Evolutionary conservation across 1,284 basidiomycete species (phyloP).

Genomic region (Fomitopsis betulina): DNA sequence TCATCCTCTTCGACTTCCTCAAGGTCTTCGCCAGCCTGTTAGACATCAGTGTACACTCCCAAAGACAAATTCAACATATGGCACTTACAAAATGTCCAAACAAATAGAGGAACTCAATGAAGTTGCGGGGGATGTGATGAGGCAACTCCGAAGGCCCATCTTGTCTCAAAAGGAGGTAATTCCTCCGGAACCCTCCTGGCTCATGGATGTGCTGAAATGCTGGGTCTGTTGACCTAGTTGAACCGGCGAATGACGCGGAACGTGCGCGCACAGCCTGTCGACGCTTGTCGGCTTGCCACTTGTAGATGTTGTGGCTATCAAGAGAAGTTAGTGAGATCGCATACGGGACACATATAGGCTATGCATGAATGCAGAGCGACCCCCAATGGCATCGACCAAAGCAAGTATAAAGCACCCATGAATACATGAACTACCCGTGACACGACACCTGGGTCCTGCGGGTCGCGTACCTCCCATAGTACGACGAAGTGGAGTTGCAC

Average conservation of each 20-base stretch:
- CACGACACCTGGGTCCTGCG: neutral
- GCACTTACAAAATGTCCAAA: conserved; percentile 91
- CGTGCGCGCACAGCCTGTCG: conserved; percentile 55
- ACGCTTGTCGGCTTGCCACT: conserved; percentile 81
- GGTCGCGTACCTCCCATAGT: neutral
- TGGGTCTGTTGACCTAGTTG: conserved; percentile 51
- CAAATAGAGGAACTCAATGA: conserved; percentile 89
- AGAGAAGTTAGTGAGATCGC: neutral
- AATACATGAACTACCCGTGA: no score
- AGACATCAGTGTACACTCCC: conserved; percentile 4
- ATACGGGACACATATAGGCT: no score
- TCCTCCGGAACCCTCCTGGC: conserved; percentile 89
- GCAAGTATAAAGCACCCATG: no score
- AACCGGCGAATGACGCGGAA: conserved; percentile 70
- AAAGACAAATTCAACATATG: neutral
- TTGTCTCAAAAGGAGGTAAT: conserved; percentile 74
- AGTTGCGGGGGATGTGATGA: conserved; percentile 65
- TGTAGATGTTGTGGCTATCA: conserved; percentile 85
- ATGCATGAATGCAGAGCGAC: neutral
- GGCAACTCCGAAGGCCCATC: conserved; percentile 60
- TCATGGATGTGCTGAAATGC: conserved; percentile 87
- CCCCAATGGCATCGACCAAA: neutral
- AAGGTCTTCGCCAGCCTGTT: conserved; percentile 88
- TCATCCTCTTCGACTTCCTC: conserved; percentile 78
- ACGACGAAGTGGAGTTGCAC: neutral